phyloP scores from a whole-genome alignment of 148 eudicot species.

The Cornus controversa region DNA sequence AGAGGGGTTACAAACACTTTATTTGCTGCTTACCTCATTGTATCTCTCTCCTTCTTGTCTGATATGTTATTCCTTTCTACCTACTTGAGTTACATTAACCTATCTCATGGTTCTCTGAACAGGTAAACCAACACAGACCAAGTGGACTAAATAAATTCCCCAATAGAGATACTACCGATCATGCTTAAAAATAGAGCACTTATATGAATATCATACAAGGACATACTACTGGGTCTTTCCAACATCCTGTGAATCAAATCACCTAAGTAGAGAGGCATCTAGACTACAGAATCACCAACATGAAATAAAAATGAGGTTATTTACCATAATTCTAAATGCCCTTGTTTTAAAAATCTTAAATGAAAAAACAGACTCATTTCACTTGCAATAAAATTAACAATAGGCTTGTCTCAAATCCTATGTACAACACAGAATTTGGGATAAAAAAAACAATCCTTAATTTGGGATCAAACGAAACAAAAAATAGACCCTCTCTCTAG shows the following conservation, averaged over 20 bases:
- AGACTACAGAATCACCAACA: too few relatives aligned
- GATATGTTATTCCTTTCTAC: not conserved
- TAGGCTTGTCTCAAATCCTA: not conserved
- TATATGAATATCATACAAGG: not conserved
- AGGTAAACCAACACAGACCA: not conserved
- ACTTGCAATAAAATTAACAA: not conserved
- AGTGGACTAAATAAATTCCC: not conserved
- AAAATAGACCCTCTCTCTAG: not conserved
- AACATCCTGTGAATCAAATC: too few relatives aligned
- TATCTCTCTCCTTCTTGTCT: not conserved
- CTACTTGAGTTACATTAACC: not conserved
- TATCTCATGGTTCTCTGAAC: not conserved
- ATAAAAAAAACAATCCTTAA: not conserved
- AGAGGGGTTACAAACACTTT: too few relatives aligned
- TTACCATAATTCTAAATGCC: not conserved
- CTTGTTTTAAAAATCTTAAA: not conserved
- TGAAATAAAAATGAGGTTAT: too few relatives aligned
- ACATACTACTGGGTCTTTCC: not conserved
- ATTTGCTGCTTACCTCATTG: not conserved
- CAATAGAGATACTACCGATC: not conserved
- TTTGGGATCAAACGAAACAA: not conserved
- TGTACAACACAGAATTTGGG: not conserved
- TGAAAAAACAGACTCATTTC: too few relatives aligned
- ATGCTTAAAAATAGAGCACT: not conserved
- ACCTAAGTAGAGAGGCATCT: too few relatives aligned